A percentile compares a stretch with the other conserved stretches of the same genome.
These are phyloP conservation scores for Clavaria fumosa DNA, from an alignment of 768 basidiomycete species.

Conservation along the genomic window DNA sequence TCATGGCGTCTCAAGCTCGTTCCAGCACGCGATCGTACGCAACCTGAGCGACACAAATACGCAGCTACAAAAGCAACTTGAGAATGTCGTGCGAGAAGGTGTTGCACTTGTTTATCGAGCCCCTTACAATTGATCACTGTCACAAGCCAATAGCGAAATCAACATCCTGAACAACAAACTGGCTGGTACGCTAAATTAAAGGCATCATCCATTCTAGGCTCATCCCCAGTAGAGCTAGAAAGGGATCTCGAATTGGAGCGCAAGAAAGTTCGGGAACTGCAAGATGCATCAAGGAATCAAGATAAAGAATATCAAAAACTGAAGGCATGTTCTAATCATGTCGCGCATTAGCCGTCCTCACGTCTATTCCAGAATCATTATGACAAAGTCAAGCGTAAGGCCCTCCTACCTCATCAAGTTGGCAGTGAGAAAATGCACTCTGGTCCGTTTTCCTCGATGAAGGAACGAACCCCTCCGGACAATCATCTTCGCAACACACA, in stretches of 20 bases:
- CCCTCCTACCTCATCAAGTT: constrained; percentile 40
- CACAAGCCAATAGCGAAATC: constrained; percentile 62
- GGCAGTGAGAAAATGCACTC: too few relatives aligned
- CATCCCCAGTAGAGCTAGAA: constrained; percentile 40
- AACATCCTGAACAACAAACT: constrained; percentile 53
- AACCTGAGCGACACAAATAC: constrained; percentile 73
- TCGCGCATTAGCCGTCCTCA: constrained; percentile 1
- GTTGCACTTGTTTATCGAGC: not conserved
- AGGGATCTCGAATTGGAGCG: constrained; percentile 71
- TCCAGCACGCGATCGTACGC: constrained; percentile 71
- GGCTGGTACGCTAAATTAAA: constrained; percentile 28
- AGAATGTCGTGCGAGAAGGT: constrained; percentile 81
- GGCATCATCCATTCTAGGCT: constrained; percentile 1
- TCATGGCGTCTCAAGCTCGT: constrained; percentile 33
- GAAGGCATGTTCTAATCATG: constrained; percentile 31
- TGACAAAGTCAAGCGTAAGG: constrained; percentile 73
- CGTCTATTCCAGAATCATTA: constrained; percentile 38
- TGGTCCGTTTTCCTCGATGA: too few relatives aligned
- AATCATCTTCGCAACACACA: constrained; percentile 13
- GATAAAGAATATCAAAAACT: constrained; percentile 83
- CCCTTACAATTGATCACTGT: not conserved
- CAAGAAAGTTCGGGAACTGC: constrained; percentile 55
- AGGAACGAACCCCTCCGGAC: constrained; percentile 13
- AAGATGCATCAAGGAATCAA: constrained; percentile 57
- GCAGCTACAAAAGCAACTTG: constrained; percentile 71